Conservation (phyloP, 2,329 filamentous ascomycete species). For the Daldinia eschscholtzii region DNA sequence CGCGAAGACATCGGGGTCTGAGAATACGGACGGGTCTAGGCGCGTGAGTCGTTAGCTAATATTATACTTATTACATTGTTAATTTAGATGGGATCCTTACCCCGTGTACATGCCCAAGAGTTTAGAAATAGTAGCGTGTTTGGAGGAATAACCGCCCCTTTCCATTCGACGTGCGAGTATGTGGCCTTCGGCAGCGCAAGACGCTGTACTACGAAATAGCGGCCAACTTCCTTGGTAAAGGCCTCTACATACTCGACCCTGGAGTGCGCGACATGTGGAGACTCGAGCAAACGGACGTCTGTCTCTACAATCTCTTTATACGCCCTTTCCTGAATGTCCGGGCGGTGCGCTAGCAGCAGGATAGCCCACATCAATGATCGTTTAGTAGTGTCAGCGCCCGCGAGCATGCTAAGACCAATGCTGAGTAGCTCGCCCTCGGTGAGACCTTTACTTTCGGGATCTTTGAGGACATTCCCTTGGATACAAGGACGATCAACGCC, state of each 20-base stretch:
- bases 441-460: conserved; percentile 71
- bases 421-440: conserved; percentile 76
- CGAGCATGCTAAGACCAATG: conserved; percentile 73
- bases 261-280: conserved; percentile 37
- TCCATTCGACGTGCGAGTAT: conserved; percentile 46
- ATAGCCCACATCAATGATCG: conserved; percentile 49
- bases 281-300: conserved; percentile 29
- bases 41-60: not conserved
- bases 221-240: conserved; percentile 41
- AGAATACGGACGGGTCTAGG: conserved; percentile 70
- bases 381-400: conserved; percentile 50
- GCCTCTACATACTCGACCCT: conserved; percentile 41
- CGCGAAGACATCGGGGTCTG: conserved; percentile 72
- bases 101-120: conserved; percentile 50
- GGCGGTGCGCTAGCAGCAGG: conserved; percentile 48
- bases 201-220: conserved; percentile 41
- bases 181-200: conserved; percentile 44
- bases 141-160: conserved; percentile 60
- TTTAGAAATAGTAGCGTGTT: conserved; percentile 61
- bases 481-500: conserved; percentile 76
- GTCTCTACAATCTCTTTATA: conserved; percentile 40
- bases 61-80: no score
- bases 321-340: conserved; percentile 48
- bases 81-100: conserved; percentile 25
- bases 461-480: conserved; percentile 74